These are phyloP conservation scores for Fonsecaea pugnacius DNA, from an alignment of 2,329 filamentous ascomycete species.

Conservation along the genomic window DNA sequence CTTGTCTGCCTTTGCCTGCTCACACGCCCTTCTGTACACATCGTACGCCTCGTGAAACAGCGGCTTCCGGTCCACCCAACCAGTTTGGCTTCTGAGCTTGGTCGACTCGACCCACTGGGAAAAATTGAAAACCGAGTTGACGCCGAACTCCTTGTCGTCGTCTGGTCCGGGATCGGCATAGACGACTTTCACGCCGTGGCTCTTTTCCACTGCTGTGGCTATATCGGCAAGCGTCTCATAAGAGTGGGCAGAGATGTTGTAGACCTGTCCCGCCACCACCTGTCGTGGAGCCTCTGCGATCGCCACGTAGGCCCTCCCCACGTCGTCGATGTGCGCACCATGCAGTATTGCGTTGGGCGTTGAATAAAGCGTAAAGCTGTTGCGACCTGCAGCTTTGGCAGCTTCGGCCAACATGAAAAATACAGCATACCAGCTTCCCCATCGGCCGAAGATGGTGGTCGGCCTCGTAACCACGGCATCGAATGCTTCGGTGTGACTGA, in stretches of 20 bases:
- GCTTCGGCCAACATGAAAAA: slow-evolving; percentile 44
- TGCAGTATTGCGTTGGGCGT: slow-evolving; percentile 51
- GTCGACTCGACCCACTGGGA: slow-evolving; percentile 34
- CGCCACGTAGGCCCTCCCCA: slow-evolving; percentile 54
- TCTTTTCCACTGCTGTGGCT: slow-evolving; percentile 44
- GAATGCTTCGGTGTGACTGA: slow-evolving; percentile 48
- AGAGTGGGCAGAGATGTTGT: slow-evolving; percentile 52
- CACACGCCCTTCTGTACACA: slow-evolving; percentile 30
- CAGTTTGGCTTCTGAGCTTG: slow-evolving; percentile 27
- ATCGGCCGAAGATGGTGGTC: slow-evolving; percentile 55
- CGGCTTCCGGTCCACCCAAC: slow-evolving; percentile 32
- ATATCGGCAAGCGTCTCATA: slow-evolving; percentile 54
- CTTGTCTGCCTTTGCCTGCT: slow-evolving; percentile 18
- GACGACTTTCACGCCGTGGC: slow-evolving; percentile 47
- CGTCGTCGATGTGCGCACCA: slow-evolving; percentile 57
- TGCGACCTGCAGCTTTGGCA: slow-evolving; percentile 9
- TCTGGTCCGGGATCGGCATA: slow-evolving; percentile 37
- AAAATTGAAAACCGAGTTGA: slow-evolving; percentile 26
- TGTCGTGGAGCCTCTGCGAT: slow-evolving; percentile 44
- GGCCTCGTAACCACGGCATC: slow-evolving; percentile 53
- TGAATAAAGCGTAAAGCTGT: slow-evolving; percentile 42
- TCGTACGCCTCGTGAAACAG: slow-evolving; percentile 33
- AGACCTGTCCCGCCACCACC: slow-evolving; percentile 47
- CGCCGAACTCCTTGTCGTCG: slow-evolving; percentile 24
- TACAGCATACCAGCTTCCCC: slow-evolving; percentile 51